Evolutionary conservation across 2,329 filamentous ascomycete genomes (phyloP), one percentile per base, ranked within the genome.

Genomic region (Cladophialophora immunda): DNA sequence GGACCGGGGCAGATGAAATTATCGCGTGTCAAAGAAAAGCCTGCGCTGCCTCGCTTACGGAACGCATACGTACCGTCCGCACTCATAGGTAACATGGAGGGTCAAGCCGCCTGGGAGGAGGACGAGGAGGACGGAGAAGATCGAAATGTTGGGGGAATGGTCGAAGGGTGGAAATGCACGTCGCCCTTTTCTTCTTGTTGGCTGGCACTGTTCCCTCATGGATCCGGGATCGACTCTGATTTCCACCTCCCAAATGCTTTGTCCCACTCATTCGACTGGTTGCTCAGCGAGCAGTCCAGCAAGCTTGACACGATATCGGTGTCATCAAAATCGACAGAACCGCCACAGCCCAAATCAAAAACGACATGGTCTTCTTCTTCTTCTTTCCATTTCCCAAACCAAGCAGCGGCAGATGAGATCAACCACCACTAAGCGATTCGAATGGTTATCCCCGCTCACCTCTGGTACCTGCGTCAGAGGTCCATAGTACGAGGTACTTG

Each of bases 121-220:
- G 32, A 34, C 11, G 17, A 41, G 15, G 36, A 34, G 11, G 32
- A 34, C 11, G 36, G 36, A 41, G 19, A 22, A 47, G 4, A 47
- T 47, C 41, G 41, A 47, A 47, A 47, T 47, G 41, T 47, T 47
- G 41, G 41, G 34, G 41, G 38, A 41, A 19, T 47, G 22, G 41
- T 25, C 19, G 41, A 47, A 19, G 8, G 22, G 41, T 25, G 19
- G 19, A 47, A 47, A 47, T 11, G 8, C 19, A 5, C 11, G 36
- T 4, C 9, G 9, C 41, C 4, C 13, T 45, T 45, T 19, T 19
- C n/a, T 19, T 45, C 34, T 38, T 6, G 38, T 19, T 45, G 38
- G 38, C 38, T 45, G 19, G 41, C 6, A 9, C 41, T 25, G 19
- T 11, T 47, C 19, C n/a, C 22, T 22, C n/a, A 11, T 11, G 19